Conservation (phyloP, 2,329 filamentous ascomycete species). For the Paramyrothecium sp. region DNA sequence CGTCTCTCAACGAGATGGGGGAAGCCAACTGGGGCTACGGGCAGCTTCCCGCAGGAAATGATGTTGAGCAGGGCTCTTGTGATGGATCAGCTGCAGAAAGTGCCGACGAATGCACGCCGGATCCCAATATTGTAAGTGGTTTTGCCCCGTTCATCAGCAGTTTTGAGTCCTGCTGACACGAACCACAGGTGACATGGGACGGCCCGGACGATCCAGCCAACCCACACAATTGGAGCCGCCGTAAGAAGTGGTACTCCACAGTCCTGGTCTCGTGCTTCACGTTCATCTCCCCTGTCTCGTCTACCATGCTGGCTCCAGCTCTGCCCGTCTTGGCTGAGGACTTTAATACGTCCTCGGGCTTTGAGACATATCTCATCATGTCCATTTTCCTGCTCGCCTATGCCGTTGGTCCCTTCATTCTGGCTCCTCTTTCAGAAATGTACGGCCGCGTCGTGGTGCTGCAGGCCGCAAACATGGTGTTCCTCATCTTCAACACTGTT, state of each 20-base stretch:
- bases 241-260: constrained; percentile 32
- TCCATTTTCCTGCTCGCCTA: constrained; percentile 60
- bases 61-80: constrained; percentile 7
- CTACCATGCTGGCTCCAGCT: constrained; percentile 49
- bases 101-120: constrained; percentile 7
- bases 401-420: constrained; percentile 49
- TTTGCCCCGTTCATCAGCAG: too few relatives aligned
- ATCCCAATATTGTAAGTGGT: constrained; percentile 18
- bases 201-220: constrained; percentile 39
- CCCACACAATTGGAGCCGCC: constrained; percentile 44
- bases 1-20: constrained; percentile 9
- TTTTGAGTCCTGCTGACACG: too few relatives aligned
- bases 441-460: constrained; percentile 46
- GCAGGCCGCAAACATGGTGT: constrained; percentile 45
- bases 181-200: constrained; percentile 35
- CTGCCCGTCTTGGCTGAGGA: constrained; percentile 41
- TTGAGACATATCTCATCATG: constrained; percentile 50
- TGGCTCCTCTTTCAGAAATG: constrained; percentile 52
- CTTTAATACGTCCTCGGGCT: constrained; percentile 37
- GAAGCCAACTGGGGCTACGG: constrained; percentile 1
- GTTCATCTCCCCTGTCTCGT: constrained; percentile 56
- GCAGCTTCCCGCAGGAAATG: not conserved
- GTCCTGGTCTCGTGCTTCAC: constrained; percentile 39
- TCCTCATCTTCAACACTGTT: constrained; percentile 52
- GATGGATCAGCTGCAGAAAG: constrained; percentile 7